Evolutionary conservation across 2,329 filamentous ascomycete genomes (phyloP), one percentile per base, ranked within the genome.

Genomic region (Metarhizium anisopliae): DNA sequence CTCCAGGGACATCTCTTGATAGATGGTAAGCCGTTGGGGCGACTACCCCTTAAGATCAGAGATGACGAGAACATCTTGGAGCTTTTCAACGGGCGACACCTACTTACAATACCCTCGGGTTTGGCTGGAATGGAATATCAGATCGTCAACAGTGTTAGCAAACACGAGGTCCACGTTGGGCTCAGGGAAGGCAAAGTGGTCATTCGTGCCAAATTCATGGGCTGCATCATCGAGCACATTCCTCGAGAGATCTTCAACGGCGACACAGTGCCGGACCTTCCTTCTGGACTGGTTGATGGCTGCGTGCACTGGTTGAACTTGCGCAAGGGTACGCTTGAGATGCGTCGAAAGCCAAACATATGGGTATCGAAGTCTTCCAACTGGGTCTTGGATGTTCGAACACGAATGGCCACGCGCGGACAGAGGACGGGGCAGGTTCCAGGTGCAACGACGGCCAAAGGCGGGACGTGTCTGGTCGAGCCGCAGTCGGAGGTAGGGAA

Each of bases 261-360:
- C 0, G 6, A 20, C 11, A 4, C 13, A 0, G 58, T 20, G 2
- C 74, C 68, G 40, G 82, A 84, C 59, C 66, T 86, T 0, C 85
- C 84, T 0, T 60, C 59, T 0, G 63, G 71, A 0, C 68, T 88
- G 0, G 58, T 84, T 0, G 65, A 78, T 0, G 67, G 75, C 6
- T 85, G 79, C 52, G 70, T 79, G 0, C 84, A 88, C 58, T 87
- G 83, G 82, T 68, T 86, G 4, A 70, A 86, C 47, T 13, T 84
- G 0, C 51, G 32, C 0, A 65, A 58, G 0, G 58, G 63, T 0
- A 51, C 60, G 0, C 52, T 88, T 0, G 78, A 87, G 49, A 76
- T 85, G 25, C 72, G 83, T 8, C 74, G 72, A 6, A 64, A 65
- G 1, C 68, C 74, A 0, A 57, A 64, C 0, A 66, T 67, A 4